phyloP scores from a whole-genome alignment of 495 filamentous ascomycete genomes.

The Podospora didyma region DNA sequence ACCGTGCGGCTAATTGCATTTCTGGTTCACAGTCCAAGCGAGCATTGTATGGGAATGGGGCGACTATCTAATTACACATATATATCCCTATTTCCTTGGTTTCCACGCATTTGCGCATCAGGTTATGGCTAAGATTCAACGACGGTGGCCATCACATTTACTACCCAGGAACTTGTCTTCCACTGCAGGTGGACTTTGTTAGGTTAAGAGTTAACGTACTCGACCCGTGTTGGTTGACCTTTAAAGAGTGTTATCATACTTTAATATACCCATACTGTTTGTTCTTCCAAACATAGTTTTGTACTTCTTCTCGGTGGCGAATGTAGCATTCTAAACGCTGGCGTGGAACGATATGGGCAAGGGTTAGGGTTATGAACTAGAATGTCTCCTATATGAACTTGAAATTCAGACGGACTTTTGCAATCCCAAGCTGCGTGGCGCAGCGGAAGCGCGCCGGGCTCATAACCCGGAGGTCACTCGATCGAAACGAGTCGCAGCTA shows the following conservation, averaged over 20 bases:
- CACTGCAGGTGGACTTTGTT: too few relatives aligned
- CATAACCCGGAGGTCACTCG: slow-evolving; percentile 53
- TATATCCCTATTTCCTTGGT: slow-evolving; percentile 8
- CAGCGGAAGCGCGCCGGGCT: slow-evolving; percentile 54
- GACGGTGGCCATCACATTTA: too few relatives aligned
- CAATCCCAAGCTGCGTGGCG: slow-evolving; percentile 41
- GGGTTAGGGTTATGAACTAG: too few relatives aligned
- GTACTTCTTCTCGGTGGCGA: too few relatives aligned
- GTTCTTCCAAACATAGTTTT: too few relatives aligned
- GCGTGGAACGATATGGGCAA: too few relatives aligned
- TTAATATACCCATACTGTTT: too few relatives aligned
- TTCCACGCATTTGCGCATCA: slow-evolving; percentile 6
- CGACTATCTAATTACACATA: neutral
- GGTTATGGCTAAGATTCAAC: neutral
- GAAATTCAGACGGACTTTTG: neutral
- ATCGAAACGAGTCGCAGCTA: slow-evolving; percentile 53
- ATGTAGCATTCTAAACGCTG: too few relatives aligned
- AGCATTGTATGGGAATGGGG: slow-evolving; percentile 14
- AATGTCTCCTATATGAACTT: neutral
- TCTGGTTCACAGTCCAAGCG: neutral
- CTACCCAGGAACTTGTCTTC: too few relatives aligned
- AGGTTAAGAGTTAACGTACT: too few relatives aligned
- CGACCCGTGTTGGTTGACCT: too few relatives aligned
- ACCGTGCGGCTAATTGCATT: neutral
- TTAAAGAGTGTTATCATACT: too few relatives aligned